Evolutionary conservation across 2,329 filamentous ascomycete genomes (phyloP), one percentile per base, ranked within the genome.

Genomic region (Biscogniauxia sp.): DNA sequence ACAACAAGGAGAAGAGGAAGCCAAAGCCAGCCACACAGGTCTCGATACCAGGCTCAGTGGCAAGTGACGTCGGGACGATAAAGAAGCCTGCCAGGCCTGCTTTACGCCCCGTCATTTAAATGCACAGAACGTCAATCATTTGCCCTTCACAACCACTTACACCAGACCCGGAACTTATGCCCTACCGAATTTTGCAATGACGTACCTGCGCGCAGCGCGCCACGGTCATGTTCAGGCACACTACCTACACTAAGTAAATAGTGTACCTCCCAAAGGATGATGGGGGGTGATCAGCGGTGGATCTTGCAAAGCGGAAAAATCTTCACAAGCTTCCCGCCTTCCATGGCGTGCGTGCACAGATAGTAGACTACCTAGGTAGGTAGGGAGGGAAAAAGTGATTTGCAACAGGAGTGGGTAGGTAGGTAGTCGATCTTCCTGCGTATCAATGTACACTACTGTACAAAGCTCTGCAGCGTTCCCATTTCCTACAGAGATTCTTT

Each of bases 141-240:
- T 54, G 59, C 59, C 61, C 26, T 59, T 62, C 41, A 26, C 51
- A 59, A n/a, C n/a, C 60, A 52, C 26, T 54, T 58, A 23, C 20
- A 20, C 57, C 45, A 23, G 26, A 20, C 57, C 45, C 60, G 54
- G 57, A 61, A 63, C 60, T 59, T 64, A 59, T 62, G 55, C 61
- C 61, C 55, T 65, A 60, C 54, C 55, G 50, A 56, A 32, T 51
- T 59, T 49, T 23, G 28, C 2, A 32, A 45, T 17, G 37, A 45
- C 37, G 37, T 45, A 45, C 37, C 37, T 45, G 15, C 37, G 37
- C 37, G 53, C 58, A 60, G 54, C n/a, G 51, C 23, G 37, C 15
- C 32, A 20, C 32, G 32, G 32, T 20, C 19, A 49, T 53, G 41
- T 51, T 45, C 37, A 52, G 20, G 28, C 5, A 23, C 23, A 23